Conservation (phyloP, 257 asterid genomes). For the Ocimum tenuiflorum region DNA sequence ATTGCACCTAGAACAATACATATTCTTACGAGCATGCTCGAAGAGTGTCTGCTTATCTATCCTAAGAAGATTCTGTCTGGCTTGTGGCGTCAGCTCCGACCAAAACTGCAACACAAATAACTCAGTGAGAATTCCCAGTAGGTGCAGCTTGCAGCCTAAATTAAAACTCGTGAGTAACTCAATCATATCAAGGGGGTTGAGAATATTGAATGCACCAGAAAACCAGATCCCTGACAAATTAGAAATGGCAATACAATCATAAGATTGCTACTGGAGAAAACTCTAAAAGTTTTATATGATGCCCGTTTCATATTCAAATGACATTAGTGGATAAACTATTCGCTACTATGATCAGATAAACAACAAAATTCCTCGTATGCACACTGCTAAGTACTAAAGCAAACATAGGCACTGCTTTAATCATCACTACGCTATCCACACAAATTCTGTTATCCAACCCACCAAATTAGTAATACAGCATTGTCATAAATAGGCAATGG, state of each 20-base stretch:
- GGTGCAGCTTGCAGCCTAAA: too few species aligned
- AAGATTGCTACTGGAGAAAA: not conserved
- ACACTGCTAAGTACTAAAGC: slow-evolving; percentile 11
- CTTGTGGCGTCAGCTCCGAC: slow-evolving; percentile 72
- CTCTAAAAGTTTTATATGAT: not conserved
- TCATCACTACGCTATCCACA: not conserved
- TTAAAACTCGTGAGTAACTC: too few species aligned
- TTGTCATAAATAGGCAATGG: not conserved
- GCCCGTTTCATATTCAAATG: not conserved
- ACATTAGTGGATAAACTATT: not conserved
- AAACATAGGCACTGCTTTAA: not conserved
- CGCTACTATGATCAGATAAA: not conserved
- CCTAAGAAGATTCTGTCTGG: slow-evolving; percentile 72
- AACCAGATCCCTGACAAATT: not conserved
- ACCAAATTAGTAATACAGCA: slow-evolving; percentile 7
- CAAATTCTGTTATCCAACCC: slow-evolving; percentile 5
- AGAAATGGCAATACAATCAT: not conserved
- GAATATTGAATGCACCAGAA: too few species aligned
- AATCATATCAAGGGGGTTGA: too few species aligned
- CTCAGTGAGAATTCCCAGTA: too few species aligned
- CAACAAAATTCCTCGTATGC: slow-evolving; percentile 8
- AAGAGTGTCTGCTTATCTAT: slow-evolving; percentile 83
- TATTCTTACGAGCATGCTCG: slow-evolving; percentile 94
- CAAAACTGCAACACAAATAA: slow-evolving; percentile 62
- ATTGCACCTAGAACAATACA: slow-evolving; percentile 97